Evolutionary conservation across 371 early-diverging fungal species (phyloP).

Genomic region (Mucor saturninus): DNA sequence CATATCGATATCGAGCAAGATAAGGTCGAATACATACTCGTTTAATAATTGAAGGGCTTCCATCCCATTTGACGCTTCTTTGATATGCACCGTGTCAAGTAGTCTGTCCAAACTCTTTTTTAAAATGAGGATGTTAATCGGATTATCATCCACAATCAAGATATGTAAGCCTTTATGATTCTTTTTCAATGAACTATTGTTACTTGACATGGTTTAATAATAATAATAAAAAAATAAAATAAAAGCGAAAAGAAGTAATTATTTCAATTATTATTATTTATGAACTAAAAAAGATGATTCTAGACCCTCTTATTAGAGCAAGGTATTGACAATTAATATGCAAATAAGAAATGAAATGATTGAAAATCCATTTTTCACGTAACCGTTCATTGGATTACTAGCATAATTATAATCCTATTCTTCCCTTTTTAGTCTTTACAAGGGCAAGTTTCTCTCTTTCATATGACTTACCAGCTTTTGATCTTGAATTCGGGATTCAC

Average conservation of each 20-base stretch:
- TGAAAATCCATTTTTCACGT: constrained; percentile 8
- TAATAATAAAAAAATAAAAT: no score
- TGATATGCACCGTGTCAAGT: constrained; percentile 23
- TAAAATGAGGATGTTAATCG: constrained; percentile 56
- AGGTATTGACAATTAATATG: constrained; percentile 7
- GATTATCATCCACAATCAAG: constrained; percentile 63
- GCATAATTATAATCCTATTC: not conserved
- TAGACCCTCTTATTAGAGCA: constrained; percentile 10
- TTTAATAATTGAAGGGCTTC: constrained; percentile 47
- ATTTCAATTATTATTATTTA: not conserved
- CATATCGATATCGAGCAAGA: constrained; percentile 69
- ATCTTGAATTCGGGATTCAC: not conserved
- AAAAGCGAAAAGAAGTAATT: not conserved
- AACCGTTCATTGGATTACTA: not conserved
- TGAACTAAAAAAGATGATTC: not conserved
- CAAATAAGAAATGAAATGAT: constrained; percentile 8
- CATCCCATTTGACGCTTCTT: constrained; percentile 44
- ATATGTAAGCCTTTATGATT: constrained; percentile 11
- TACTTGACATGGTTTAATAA: no score
- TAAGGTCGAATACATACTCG: constrained; percentile 46
- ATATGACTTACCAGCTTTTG: not conserved
- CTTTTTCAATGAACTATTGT: not conserved
- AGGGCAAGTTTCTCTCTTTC: not conserved
- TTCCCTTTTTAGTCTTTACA: not conserved
- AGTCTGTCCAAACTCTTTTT: constrained; percentile 52